Evolutionary conservation across 805 yeast species (phyloP).

Genomic region (Pichia insulana): DNA sequence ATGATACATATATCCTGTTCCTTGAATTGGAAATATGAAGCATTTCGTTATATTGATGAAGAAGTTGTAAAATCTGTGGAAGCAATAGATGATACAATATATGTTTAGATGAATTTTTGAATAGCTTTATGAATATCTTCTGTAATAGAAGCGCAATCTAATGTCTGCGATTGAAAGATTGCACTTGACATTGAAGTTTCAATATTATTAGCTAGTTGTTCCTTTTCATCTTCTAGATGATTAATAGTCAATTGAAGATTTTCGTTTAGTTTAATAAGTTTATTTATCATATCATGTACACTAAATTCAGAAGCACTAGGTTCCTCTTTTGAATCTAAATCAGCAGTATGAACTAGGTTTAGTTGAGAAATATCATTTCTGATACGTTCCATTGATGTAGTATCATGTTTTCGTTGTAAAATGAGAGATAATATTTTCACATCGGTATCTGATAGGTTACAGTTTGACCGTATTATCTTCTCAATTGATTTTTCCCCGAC

Average conservation of each 20-base stretch:
- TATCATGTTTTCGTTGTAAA: conserved; percentile 13
- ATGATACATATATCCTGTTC: conserved; percentile 67
- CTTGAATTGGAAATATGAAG: conserved; percentile 79
- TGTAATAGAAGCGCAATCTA: not conserved
- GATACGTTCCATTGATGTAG: conserved; percentile 7
- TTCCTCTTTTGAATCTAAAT: conserved; percentile 4
- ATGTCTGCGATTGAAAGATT: too few relatives aligned
- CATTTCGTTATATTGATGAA: conserved; percentile 15
- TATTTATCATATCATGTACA: conserved; percentile 15
- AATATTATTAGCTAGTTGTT: conserved; percentile 14
- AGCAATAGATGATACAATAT: too few relatives aligned
- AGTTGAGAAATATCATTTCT: conserved; percentile 11
- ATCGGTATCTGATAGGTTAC: conserved; percentile 4
- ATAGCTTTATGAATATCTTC: not conserved
- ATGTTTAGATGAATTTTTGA: not conserved
- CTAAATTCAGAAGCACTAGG: conserved; percentile 12
- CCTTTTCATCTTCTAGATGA: conserved; percentile 10
- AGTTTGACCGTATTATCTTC: conserved; percentile 11
- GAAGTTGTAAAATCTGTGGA: conserved; percentile 1
- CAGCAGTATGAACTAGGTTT: conserved; percentile 8
- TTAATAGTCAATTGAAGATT: conserved; percentile 16
- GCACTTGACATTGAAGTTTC: conserved; percentile 11
- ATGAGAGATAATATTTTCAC: conserved; percentile 13
- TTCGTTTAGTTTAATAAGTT: conserved; percentile 23
- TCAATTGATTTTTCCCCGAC: conserved; percentile 16